Base-by-base conservation (phyloP, 176 grass and related monocot species). In the Musa schizocarpa region DNA sequence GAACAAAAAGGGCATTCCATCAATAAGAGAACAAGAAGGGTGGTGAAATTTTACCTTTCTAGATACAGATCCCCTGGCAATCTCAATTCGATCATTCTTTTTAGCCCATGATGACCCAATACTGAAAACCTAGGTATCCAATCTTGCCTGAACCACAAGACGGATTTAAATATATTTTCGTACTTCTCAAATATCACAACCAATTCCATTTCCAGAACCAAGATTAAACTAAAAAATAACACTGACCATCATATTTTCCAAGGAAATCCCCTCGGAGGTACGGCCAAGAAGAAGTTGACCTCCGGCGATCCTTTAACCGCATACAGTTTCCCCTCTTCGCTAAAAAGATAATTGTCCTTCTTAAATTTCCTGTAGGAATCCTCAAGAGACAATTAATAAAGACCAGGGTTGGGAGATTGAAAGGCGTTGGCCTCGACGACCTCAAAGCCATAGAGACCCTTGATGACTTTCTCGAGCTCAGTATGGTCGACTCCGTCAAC, bases 301-400 rank as follows among this genome's bases (percentile, higher is more conserved):
- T 99, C 95, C 11, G 90, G 95, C 22, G 82, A 99, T 10, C 90
- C 90, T 63, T 69, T 82, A 22, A 53, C 78, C 8, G 66, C 81
- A 74, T 94, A 94, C 16, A 24, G 76, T 78, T 88, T 99, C 20
- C 90, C 95, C 81, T 99, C 95, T 19, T 94, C 82, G 52, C 82
- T 94, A 10, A 89, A 88, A 22, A 86, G 78, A 87, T 81, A 94
- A 61, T 79, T 81, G 25, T 94, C 95, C 77, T 69, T 86, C 68
- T 74, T 87, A 76, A 88, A 81, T 5, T 53, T 96, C 92, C 89
- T 96, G 86, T 26, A 54, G 26, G 57, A 48, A 27, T 50, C 62
- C 43, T 49, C 49, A 13, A 63, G 13, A 71, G 34, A 43, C 34
- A 17, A 10, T 49, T 2, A 12, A 52, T 23, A 5, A 25, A 77